A percentile compares a stretch with the other conserved stretches of the same genome.
These are phyloP conservation scores for Candida michaelii DNA, from an alignment of 805 yeast genomes.

Conservation along the genomic window DNA sequence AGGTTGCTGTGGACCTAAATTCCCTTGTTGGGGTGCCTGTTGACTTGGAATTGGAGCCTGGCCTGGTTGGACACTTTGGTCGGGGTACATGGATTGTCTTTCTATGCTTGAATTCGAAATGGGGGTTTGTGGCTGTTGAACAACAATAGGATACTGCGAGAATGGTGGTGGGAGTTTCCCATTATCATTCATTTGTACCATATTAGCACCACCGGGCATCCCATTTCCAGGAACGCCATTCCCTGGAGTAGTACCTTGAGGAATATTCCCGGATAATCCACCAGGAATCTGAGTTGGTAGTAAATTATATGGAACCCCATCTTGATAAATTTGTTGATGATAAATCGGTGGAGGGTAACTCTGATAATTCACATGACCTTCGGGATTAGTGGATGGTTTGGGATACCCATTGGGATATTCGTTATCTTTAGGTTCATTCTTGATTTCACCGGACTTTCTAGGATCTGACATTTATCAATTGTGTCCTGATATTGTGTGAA, in stretches of 20 bases:
- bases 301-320: background rate
- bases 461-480: background rate
- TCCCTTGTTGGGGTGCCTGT: no score
- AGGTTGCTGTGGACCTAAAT: background rate
- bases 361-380: background rate
- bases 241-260: no score
- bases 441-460: background rate
- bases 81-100: background rate
- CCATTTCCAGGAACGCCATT: no score
- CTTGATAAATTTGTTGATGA: constrained; percentile 4
- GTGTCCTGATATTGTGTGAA: background rate
- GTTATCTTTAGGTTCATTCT: background rate
- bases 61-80: background rate
- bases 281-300: background rate
- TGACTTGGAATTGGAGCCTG: background rate
- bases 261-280: background rate
- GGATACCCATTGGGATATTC: background rate
- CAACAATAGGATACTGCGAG: background rate
- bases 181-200: background rate
- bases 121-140: constrained; percentile 2
- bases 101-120: background rate
- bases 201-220: constrained; percentile 1
- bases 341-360: constrained; percentile 2
- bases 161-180: background rate
- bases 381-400: background rate